Base-by-base conservation (phyloP, 345 rosid species). In the Trapa incisa region DNA sequence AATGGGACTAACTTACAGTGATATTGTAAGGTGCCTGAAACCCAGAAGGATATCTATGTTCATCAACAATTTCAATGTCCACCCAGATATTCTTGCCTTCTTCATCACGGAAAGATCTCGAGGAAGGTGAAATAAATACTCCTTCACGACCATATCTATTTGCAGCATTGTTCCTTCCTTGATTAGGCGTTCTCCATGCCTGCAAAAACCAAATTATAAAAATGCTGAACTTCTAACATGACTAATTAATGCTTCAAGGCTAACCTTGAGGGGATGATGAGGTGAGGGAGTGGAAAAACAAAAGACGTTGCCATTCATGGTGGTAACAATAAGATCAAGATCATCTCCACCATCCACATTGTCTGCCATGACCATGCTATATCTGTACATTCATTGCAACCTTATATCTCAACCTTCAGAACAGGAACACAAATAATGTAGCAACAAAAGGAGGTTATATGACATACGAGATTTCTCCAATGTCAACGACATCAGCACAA, bases 71-170 rank as follows among this genome's bases (percentile, higher is more conserved):
- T 79, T 95, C 98, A 67, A 95, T 78, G 82, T 95, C 99, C 73
- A 89, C 83, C 98, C 97, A 94, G 77, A 91, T 91, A 83, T 48
- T 84, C 87, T 88, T 91, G 75, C 99, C 99, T 84, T 95, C 99
- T 79, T 95, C 99, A 65, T 95, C 99, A 8, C 92, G 98, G 82
- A 87, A 95, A 65, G 85, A 77, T 95, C 99, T 86, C 29, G 97
- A 87, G 45, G 98, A 80, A 77, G 82, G 90, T 54, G 93, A 86
- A 53, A 91, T 81, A 66, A 82, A 86, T 66, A 94, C 71, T 45
- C 97, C 99, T 83, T 91, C 86, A 52, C 92, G 96, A 65, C 84
- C 83, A 70, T 81, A 74, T 10, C 85, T 87, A 71, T 69, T 71
- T 41, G 92, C 99, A 68, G 79, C 69, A 67, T 95, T 91, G 77